A percentile compares a stretch with the other conserved stretches of the same genome.
phyloP scores from a whole-genome alignment of 2,329 filamentous ascomycete genomes.

The Neoscytalidium dimidiatum region DNA sequence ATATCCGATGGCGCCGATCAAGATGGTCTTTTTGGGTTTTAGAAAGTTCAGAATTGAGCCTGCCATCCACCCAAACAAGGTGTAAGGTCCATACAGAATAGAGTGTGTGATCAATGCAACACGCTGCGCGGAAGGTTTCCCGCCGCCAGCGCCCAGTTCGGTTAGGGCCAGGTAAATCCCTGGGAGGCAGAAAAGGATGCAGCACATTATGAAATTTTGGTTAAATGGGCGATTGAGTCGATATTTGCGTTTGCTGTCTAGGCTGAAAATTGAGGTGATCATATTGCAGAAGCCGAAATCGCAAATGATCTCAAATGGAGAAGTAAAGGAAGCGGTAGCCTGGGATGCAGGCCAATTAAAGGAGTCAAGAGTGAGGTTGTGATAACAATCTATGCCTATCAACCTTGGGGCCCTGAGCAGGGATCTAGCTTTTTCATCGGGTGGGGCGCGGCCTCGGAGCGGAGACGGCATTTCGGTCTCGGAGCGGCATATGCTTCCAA shows the following conservation, averaged over 20 bases:
- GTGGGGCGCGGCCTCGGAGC: neutral
- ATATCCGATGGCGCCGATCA: slow-evolving; percentile 24
- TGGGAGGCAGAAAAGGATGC: slow-evolving; percentile 24
- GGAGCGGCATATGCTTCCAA: neutral
- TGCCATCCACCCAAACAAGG: slow-evolving; percentile 25
- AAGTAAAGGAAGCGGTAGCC: no score
- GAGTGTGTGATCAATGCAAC: slow-evolving; percentile 25
- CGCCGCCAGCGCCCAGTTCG: slow-evolving; percentile 27
- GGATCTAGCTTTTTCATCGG: no score
- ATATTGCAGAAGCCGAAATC: no score
- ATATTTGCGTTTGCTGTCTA: neutral
- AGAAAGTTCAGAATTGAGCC: slow-evolving; percentile 25
- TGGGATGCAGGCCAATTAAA: no score
- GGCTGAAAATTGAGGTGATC: neutral
- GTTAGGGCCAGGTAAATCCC: slow-evolving; percentile 28
- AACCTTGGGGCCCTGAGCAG: no score
- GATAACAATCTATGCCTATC: no score
- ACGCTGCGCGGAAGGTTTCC: slow-evolving; percentile 22
- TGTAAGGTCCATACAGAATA: slow-evolving; percentile 24
- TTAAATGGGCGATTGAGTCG: neutral
- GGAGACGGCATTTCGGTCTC: neutral
- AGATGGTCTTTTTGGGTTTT: slow-evolving; percentile 22
- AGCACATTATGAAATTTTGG: slow-evolving; percentile 3
- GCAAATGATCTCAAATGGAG: no score
- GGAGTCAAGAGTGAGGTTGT: no score